Base-by-base conservation (phyloP, 1,139 yeast species). In the Zygosaccharomyces pseudobailii region DNA sequence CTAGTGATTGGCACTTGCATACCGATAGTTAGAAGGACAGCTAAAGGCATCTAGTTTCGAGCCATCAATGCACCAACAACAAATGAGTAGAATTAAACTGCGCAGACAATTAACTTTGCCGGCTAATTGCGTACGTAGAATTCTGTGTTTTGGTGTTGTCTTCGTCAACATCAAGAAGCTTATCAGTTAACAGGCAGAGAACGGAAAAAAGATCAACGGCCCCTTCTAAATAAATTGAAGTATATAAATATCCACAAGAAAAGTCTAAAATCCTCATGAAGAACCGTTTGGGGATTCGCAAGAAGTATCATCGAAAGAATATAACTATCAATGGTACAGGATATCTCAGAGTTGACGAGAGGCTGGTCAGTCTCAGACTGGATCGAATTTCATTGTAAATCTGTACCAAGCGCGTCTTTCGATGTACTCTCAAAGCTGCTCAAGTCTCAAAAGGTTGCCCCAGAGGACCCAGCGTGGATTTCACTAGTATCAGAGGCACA, bases 381-480 rank as follows among this genome's bases (percentile, higher is more conserved):
- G 96, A 70, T 74, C 40, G 68, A 75, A 36, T 84, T 79, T 72
- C 95, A 88, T 64, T 70, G 67, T 56, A 72, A 74, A 42, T 68
- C 83, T n/a, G 74, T 87, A 1, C 83, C 88, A 10, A 74, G 74
- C 23, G 77, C 76, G 43, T 87, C 95, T 8, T 75, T 76, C 45
- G 67, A 71, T 7, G 61, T 74, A 34, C 71, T 89, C 41, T 54
- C 67, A 10, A 56, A 68, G 17, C 70, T 87, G 39, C 71, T 86
- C 25, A 57, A 63, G 21, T 67, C 76, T 21, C 85, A 82, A 56
- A 51, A 64, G 17, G 49, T 66, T 6, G 69, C 75, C 1, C 75
- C 80, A 13, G 63, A 69, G 33, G 95, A 88, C 61, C 86, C 95
- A 3, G 96, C 96, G 2, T 90, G 97, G 97, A 89, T 90, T 61